These are phyloP conservation scores for Albugo laibachii DNA, from an alignment of 352 stramenopile species.

Conservation along the genomic window DNA sequence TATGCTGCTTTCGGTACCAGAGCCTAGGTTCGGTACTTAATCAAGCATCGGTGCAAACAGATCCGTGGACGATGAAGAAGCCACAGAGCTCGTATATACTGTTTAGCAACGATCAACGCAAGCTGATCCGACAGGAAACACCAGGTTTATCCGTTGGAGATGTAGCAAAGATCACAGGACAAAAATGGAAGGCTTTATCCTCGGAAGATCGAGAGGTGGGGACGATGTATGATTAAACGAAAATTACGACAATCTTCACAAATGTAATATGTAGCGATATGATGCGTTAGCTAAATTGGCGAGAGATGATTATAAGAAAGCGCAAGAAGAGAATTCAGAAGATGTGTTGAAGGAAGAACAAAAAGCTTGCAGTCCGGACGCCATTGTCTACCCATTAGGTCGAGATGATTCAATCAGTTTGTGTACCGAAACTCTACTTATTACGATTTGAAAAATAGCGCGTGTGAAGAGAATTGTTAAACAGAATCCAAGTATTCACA, in stretches of 20 bases:
- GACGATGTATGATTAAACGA: too few relatives aligned
- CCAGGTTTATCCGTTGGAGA: constrained; percentile 21
- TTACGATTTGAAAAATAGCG: constrained; percentile 18
- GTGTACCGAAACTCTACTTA: too few relatives aligned
- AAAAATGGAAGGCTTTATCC: constrained; percentile 74
- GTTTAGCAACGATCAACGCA: constrained; percentile 63
- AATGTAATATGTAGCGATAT: too few relatives aligned
- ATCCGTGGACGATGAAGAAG: constrained; percentile 38
- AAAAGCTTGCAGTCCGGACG: too few relatives aligned
- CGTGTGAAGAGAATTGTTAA: constrained; percentile 88
- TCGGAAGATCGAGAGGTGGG: constrained; percentile 62
- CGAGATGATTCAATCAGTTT: too few relatives aligned
- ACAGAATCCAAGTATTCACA: constrained; percentile 81
- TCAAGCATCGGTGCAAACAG: background rate
- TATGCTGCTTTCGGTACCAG: background rate
- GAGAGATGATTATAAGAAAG: too few relatives aligned
- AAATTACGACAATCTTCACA: too few relatives aligned
- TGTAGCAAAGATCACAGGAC: constrained; percentile 80
- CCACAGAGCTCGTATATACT: constrained; percentile 71
- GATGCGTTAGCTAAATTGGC: too few relatives aligned
- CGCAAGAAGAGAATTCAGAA: too few relatives aligned
- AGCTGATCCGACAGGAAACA: constrained; percentile 38
- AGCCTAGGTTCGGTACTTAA: background rate
- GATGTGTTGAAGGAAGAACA: too few relatives aligned
- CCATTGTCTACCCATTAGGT: too few relatives aligned